Conservation (phyloP, 2,329 filamentous ascomycete species). For the Diaporthe australafricana region DNA sequence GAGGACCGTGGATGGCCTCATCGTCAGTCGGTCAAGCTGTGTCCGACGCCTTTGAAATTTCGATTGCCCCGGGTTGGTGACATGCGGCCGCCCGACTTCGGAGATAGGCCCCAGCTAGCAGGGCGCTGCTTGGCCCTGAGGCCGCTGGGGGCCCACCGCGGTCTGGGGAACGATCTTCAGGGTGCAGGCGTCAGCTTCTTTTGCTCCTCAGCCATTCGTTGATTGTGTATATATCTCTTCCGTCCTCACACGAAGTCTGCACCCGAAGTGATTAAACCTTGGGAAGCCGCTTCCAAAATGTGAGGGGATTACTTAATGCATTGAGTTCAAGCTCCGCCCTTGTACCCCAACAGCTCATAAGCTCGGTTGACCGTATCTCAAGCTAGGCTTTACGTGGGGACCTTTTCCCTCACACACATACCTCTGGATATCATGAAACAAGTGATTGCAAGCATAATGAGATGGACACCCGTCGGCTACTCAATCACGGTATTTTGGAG, state of each 20-base stretch:
- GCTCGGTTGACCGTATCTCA: not conserved
- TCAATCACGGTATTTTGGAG: not conserved
- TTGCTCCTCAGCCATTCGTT: conserved; percentile 15
- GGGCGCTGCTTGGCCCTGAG: not conserved
- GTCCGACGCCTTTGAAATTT: conserved; percentile 29
- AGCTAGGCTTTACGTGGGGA: not conserved
- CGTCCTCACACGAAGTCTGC: not conserved
- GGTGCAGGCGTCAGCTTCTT: conserved; percentile 18
- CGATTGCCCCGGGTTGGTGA: conserved; percentile 1
- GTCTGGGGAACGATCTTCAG: conserved; percentile 24
- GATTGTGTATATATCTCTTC: not conserved
- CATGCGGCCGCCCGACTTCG: conserved; percentile 25
- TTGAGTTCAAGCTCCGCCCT: not conserved
- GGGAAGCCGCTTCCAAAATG: not conserved
- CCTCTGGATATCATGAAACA: not conserved
- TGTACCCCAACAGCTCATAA: not conserved
- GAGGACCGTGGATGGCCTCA: conserved; percentile 16
- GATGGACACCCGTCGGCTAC: not conserved
- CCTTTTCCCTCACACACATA: not conserved
- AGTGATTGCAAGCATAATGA: not conserved
- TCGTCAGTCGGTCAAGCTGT: conserved; percentile 21
- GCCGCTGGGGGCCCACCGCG: conserved; percentile 7
- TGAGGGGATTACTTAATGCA: conserved; percentile 4
- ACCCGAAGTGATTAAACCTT: not conserved
- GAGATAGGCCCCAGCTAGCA: not conserved